phyloP scores from a whole-genome alignment of 129 eudicot genomes.

The Centrapalus pauciflorus region DNA sequence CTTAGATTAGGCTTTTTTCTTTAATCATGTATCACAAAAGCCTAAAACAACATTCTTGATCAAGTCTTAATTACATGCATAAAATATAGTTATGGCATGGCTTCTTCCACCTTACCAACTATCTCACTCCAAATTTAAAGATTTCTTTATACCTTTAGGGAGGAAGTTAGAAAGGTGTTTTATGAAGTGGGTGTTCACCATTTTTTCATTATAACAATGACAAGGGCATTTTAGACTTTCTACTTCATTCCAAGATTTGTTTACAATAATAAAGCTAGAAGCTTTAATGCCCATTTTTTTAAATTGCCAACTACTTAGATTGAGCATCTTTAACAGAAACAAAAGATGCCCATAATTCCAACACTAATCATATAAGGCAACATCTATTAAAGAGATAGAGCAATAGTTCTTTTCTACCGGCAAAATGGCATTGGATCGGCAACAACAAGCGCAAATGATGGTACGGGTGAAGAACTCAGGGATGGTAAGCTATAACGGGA shows the following conservation, averaged over 20 bases:
- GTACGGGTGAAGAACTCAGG: slow-evolving; percentile 39
- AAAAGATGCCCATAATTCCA: slow-evolving; percentile 29
- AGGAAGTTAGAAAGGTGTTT: slow-evolving; percentile 31
- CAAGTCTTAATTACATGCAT: slow-evolving; percentile 11
- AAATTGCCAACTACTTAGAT: slow-evolving; percentile 38
- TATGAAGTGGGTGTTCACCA: slow-evolving; percentile 33
- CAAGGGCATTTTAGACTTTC: slow-evolving; percentile 33
- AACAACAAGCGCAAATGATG: slow-evolving; percentile 40
- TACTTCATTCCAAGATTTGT: slow-evolving; percentile 22
- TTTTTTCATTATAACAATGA: slow-evolving; percentile 16
- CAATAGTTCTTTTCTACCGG: slow-evolving; percentile 1
- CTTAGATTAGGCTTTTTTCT: slow-evolving; percentile 16
- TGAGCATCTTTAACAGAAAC: slow-evolving; percentile 48
- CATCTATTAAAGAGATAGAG: slow-evolving; percentile 14
- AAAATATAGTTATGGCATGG: slow-evolving; percentile 2
- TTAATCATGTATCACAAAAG: slow-evolving; percentile 21
- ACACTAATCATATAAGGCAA: slow-evolving; percentile 25
- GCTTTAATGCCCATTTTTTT: slow-evolving; percentile 11
- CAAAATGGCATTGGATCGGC: slow-evolving; percentile 38
- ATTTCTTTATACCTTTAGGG: slow-evolving; percentile 4
- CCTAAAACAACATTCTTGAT: slow-evolving; percentile 23
- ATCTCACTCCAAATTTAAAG: slow-evolving; percentile 16
- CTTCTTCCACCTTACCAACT: slow-evolving; percentile 25
- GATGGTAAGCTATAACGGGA: slow-evolving; percentile 28
- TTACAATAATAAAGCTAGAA: slow-evolving; percentile 26